Conservation (phyloP, 129 eudicot species). For the Logfia minima region DNA sequence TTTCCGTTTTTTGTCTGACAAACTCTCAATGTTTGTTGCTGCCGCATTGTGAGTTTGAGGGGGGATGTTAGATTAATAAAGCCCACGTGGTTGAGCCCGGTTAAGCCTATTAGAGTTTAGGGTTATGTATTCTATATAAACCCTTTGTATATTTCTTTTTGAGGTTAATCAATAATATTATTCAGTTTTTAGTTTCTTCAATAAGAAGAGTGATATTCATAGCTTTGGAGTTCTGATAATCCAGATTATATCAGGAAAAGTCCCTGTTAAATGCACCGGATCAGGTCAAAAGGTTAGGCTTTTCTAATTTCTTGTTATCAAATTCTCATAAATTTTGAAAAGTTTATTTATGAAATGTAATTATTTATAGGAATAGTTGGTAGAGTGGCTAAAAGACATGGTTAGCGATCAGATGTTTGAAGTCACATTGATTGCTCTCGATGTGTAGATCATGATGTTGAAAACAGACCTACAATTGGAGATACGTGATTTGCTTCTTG, state of each 20-base stretch:
- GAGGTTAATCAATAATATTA: too few relatives aligned
- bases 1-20: too few relatives aligned
- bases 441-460: constrained; percentile 50
- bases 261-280: constrained; percentile 18
- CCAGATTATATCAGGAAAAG: constrained; percentile 54
- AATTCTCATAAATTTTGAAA: not conserved
- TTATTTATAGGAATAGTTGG: constrained; percentile 41
- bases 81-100: too few relatives aligned
- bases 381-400: constrained; percentile 48
- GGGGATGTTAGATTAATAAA: too few relatives aligned
- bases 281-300: constrained; percentile 37
- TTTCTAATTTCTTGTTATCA: not conserved
- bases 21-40: too few relatives aligned
- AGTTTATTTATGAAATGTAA: not conserved
- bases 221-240: constrained; percentile 55
- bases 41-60: too few relatives aligned
- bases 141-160: too few relatives aligned
- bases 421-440: constrained; percentile 49
- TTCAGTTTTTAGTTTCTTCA: too few relatives aligned
- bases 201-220: constrained; percentile 52
- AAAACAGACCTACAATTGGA: constrained; percentile 56
- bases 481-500: constrained; percentile 49
- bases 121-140: too few relatives aligned
- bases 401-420: constrained; percentile 27
- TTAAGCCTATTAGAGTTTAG: too few relatives aligned